A percentile compares a stretch with the other conserved stretches of the same genome.
phyloP scores from a whole-genome alignment of 2,329 filamentous ascomycete species.

The Trichoderma atroviride region DNA sequence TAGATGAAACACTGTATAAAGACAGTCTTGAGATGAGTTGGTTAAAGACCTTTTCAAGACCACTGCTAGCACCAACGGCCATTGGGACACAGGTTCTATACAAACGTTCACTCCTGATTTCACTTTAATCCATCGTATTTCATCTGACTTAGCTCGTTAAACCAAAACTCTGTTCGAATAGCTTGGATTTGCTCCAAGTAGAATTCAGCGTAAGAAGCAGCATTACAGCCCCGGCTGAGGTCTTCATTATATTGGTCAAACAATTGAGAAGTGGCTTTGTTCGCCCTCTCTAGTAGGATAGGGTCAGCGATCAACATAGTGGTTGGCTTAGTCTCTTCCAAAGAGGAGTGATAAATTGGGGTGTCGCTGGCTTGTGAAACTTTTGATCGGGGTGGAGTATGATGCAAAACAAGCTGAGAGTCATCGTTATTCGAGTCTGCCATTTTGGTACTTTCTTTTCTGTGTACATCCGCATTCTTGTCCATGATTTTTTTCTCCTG shows the following conservation, averaged over 20 bases:
- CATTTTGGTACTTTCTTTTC: neutral
- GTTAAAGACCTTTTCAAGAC: neutral
- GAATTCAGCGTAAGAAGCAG: slow-evolving; percentile 34
- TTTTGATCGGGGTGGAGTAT: neutral
- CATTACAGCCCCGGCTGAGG: slow-evolving; percentile 31
- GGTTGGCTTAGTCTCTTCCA: neutral
- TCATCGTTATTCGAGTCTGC: neutral
- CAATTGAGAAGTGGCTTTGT: slow-evolving; percentile 33
- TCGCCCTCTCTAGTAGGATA: slow-evolving; percentile 33
- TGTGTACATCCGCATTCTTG: neutral
- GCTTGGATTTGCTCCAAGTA: slow-evolving; percentile 37
- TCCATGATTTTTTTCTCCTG: neutral
- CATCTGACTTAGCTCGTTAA: slow-evolving; percentile 31
- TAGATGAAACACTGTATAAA: neutral
- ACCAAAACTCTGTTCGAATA: slow-evolving; percentile 39
- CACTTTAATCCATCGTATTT: no score
- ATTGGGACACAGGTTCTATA: neutral
- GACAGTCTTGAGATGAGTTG: neutral
- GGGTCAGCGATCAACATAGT: slow-evolving; percentile 35
- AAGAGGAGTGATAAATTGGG: neutral
- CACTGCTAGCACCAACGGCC: neutral
- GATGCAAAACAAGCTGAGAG: neutral
- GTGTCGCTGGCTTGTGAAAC: neutral
- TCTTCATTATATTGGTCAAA: slow-evolving; percentile 42
- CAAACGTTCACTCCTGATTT: neutral